Conservation (phyloP, 768 basidiomycete species). For the Tylopilus felleus region DNA sequence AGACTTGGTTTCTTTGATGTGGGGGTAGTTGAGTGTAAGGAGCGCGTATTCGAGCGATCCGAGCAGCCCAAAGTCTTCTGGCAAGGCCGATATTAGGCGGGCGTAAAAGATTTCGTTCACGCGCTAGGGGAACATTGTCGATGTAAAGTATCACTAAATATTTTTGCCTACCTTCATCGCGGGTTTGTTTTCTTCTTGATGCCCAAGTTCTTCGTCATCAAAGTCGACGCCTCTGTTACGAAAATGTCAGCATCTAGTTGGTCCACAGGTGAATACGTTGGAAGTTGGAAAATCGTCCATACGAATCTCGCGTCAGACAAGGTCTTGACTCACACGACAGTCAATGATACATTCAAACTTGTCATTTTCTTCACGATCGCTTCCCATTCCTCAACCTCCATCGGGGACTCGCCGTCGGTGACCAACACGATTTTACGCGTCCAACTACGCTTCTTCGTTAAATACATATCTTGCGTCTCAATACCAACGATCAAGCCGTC, state of each 20-base stretch:
- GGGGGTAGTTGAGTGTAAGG: constrained; percentile 41
- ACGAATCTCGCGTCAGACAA: not conserved
- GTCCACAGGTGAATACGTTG: not conserved
- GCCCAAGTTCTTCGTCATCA: constrained; percentile 66
- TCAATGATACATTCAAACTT: constrained; percentile 50
- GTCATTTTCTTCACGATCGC: constrained; percentile 64
- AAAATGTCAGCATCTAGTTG: constrained; percentile 5
- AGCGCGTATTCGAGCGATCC: constrained; percentile 32
- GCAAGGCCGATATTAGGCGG: constrained; percentile 39
- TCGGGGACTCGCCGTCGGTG: constrained; percentile 79
- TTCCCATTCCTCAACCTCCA: constrained; percentile 77
- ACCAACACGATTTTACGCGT: constrained; percentile 78
- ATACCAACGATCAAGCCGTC: constrained; percentile 86
- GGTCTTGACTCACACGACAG: constrained; percentile 59
- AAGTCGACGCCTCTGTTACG: constrained; percentile 79
- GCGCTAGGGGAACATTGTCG: constrained; percentile 39
- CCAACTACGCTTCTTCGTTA: constrained; percentile 76
- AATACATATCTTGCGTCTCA: constrained; percentile 69
- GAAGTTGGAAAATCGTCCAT: too few species aligned
- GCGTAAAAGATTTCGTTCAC: constrained; percentile 75
- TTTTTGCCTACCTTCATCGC: constrained; percentile 59
- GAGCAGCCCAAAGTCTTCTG: constrained; percentile 26
- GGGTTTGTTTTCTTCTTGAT: constrained; percentile 65
- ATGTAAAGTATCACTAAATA: not conserved
- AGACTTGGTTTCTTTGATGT: constrained; percentile 68